Evolutionary conservation across 1,139 yeast species (phyloP), one percentile per base, ranked within the genome.

Genomic region (Debaryomyces sp.): DNA sequence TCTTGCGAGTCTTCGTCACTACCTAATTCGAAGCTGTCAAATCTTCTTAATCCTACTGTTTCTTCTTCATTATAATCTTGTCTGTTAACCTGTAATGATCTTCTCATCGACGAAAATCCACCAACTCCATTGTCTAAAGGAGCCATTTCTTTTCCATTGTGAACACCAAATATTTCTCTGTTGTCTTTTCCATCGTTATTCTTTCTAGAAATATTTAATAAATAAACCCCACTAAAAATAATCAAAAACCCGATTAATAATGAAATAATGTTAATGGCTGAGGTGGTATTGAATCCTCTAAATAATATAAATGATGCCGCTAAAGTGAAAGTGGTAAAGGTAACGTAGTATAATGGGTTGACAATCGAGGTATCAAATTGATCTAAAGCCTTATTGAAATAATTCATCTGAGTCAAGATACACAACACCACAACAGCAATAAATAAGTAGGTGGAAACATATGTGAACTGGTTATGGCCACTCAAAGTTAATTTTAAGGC

Each of bases 351-450:
- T 53, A 90, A 75, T 29, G 97, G 97, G 66, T 91, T 90, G 49
- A 90, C 97, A 55, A 91, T 88, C 1, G 96, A 89, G 3, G 97
- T 90, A 64, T 90, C 97, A 61, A 89, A 90, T 66, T 89, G 96
- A 60, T 92, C 97, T 61, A 90, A 77, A 0, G 97, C 97, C 71
- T 89, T 90, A 76, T 90, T 90, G 76, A 90, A 89, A 66, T 88
- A 90, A 71, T 89, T 90, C 97, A 90, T 89, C 68, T 90, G 97
- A 2, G 96, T 89, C 58, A 89, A 62, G 55, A 91, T 90, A 70
- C 97, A 90, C 40, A 87, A 78, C 9, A 78, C 89, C 47, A 90
- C 97, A 34, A 89, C 92, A 40, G 80, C 59, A 42, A 90, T 81
- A 73, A 90, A 90, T 51, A 91, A 76, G 62, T 90, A 90, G 0